Conservation (phyloP, 352 stramenopile species). For the Discostella stelligera region DNA sequence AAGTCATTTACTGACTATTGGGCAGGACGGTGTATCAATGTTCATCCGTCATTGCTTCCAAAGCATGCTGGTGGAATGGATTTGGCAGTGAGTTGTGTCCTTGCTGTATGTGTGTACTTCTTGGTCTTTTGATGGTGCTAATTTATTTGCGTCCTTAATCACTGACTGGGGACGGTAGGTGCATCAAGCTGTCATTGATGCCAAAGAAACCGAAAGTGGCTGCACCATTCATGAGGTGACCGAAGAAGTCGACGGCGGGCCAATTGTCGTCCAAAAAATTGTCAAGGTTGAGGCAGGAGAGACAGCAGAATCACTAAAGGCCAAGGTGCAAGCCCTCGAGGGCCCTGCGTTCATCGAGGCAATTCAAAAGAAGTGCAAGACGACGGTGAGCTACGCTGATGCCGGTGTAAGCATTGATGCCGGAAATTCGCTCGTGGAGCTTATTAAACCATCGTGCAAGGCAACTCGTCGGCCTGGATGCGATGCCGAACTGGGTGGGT, state of each 20-base stretch:
- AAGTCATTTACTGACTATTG: conserved; percentile 93
- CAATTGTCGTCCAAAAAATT: conserved; percentile 96
- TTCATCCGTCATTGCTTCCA: conserved; percentile 98
- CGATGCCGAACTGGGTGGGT: conserved; percentile 95
- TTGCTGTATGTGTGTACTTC: conserved; percentile 3
- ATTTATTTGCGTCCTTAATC: neutral
- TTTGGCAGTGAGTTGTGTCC: conserved; percentile 70
- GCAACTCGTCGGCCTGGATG: conserved; percentile 92
- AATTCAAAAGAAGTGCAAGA: conserved; percentile 82
- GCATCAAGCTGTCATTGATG: conserved; percentile 96
- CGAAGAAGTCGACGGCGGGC: conserved; percentile 94
- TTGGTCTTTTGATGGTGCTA: neutral
- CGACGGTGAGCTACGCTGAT: conserved; percentile 93
- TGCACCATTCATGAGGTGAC: conserved; percentile 99
- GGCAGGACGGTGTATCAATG: conserved; percentile 95
- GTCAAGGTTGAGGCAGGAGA: conserved; percentile 83
- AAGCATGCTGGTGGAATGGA: conserved; percentile 99
- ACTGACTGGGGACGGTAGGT: conserved; percentile 70
- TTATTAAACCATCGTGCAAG: conserved; percentile 98
- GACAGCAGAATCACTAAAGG: conserved; percentile 94
- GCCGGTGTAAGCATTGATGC: conserved; percentile 98
- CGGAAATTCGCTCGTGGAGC: conserved; percentile 92
- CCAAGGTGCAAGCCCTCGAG: conserved; percentile 95
- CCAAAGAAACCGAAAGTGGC: conserved; percentile 92
- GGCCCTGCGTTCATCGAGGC: conserved; percentile 91